Evolutionary conservation across 345 rosid species (phyloP), one percentile per base, ranked within the genome.

Genomic region (Gossypium australe): DNA sequence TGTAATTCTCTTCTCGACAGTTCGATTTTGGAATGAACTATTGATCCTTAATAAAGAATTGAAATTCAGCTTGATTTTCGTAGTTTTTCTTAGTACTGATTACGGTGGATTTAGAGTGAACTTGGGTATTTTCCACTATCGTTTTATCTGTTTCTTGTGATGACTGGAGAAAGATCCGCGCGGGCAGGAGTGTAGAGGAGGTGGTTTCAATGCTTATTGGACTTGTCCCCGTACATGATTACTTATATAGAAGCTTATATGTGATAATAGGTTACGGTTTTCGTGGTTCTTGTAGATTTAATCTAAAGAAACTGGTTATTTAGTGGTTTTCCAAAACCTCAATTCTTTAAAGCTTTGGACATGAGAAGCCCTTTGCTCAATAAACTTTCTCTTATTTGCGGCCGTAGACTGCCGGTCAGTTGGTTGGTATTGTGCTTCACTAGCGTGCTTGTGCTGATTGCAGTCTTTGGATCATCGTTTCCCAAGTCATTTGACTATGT

Each of bases 331-430:
- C 52, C 52, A 56, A 71, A 48, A 67, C 77, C 76, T 76, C 44
- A 47, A 25, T 75, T 58, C 34, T 64, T 66, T 64, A 73, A 75
- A 61, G 70, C 67, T 80, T 82, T 82, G 91, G 94, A 87, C 84
- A 95, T 95, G 98, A 95, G 97, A 95, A 86, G 90, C 86, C 85
- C 91, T 78, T 90, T 92, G 89, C 82, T 80, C 69, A 91, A 78
- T 78, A 90, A 85, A 70, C 80, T 87, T 43, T 83, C 91, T 71
- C 81, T 85, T 45, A 63, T 83, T 84, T 80, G 85, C 27, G 94
- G 98, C 78, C 90, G 85, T 22, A 88, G 92, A 81, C 92, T 86
- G 45, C 89, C 88, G 12, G 63, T 78, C 66, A 83, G 90, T 78
- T 89, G 90, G 87, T 79, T 90, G 72, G 76, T 95, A 68, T 75